These are phyloP conservation scores for Grosmannia serpens DNA, from an alignment of 2,329 filamentous ascomycete genomes.

Conservation along the genomic window DNA sequence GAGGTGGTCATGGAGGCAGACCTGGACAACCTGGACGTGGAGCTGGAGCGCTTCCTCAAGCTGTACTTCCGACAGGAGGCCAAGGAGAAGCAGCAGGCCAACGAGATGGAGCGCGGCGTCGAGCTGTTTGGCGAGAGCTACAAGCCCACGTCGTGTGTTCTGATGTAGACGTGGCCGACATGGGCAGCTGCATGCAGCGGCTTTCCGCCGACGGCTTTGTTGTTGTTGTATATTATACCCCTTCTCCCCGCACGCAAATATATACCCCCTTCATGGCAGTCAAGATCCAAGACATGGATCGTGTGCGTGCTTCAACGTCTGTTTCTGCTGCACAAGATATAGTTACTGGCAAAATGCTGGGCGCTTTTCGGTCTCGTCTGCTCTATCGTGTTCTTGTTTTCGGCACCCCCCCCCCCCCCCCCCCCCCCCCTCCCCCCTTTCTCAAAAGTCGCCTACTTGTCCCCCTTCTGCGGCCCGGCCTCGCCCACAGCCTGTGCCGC, in stretches of 20 bases:
- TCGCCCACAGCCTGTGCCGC: conserved; percentile 30
- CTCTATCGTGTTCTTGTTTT: too few relatives aligned
- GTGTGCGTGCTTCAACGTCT: too few relatives aligned
- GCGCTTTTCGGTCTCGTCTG: too few relatives aligned
- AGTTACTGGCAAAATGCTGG: too few relatives aligned
- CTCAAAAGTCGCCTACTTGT: too few relatives aligned
- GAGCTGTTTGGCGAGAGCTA: conserved; percentile 61
- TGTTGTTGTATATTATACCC: neutral
- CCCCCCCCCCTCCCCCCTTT: too few relatives aligned
- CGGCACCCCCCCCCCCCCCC: too few relatives aligned
- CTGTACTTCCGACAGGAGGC: conserved; percentile 65
- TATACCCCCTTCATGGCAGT: too few relatives aligned
- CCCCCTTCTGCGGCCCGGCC: neutral
- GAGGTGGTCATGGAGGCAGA: conserved; percentile 61
- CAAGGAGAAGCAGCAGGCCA: conserved; percentile 55
- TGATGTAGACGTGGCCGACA: conserved; percentile 36
- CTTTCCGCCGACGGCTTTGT: neutral
- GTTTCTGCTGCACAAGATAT: too few relatives aligned
- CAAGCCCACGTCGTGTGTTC: conserved; percentile 42
- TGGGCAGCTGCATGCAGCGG: too few relatives aligned
- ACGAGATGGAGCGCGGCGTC: conserved; percentile 63
- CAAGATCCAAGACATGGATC: too few relatives aligned
- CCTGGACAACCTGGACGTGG: conserved; percentile 56
- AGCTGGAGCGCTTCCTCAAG: conserved; percentile 57
- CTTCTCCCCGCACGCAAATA: too few relatives aligned